Base-by-base conservation (phyloP, 106 monocot species). In the Apostasia ramifera region DNA sequence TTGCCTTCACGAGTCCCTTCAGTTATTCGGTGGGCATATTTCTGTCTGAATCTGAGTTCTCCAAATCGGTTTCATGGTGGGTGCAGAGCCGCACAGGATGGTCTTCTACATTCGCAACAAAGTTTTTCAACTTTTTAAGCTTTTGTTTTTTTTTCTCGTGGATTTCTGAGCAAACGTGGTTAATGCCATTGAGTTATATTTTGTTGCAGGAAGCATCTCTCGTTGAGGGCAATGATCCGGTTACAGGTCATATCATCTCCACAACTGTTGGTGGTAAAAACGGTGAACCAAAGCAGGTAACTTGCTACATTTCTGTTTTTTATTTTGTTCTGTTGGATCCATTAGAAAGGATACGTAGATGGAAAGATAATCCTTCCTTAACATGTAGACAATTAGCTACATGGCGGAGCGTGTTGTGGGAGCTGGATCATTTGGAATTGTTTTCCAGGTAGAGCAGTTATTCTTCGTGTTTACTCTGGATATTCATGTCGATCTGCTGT, bases 171-270 rank as follows among this genome's bases (percentile, higher is more conserved):
- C 40, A n/a, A 44, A 12, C 1, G 41, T 12, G 45, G 44, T 13
- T 46, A 11, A 46, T 63, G 41, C 3, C 45, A 9, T 13, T 63
- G 1, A 44, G 12, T 43, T 11, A 52, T 52, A 6, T 6, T 41
- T 56, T 63, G 42, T 57, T 72, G 72, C 74, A 91, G 90, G 86
- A 86, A 63, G 66, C 79, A 53, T 72, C 83, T 8, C 76, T 86
- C 44, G 53, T 77, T 39, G 81, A 91, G 48, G 78, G 74, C 53
- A 86, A 73, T 57, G 86, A 81, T 63, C 71, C 83, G 4, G 76
- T 91, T 15, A 84, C 91, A 0, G 91, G 91, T n/a, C 91, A 91
- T 53, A 91, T 91, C 68, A 91, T 91, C 66, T 91, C 91, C 9
- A 91, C 91, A 9, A 86, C 86, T 59, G 80, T 86, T 67, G 91